A percentile compares a stretch with the other conserved stretches of the same genome.
Evolutionary conservation across 495 filamentous ascomycete genomes (phyloP).

Genomic region (Usnea hakonensis): DNA sequence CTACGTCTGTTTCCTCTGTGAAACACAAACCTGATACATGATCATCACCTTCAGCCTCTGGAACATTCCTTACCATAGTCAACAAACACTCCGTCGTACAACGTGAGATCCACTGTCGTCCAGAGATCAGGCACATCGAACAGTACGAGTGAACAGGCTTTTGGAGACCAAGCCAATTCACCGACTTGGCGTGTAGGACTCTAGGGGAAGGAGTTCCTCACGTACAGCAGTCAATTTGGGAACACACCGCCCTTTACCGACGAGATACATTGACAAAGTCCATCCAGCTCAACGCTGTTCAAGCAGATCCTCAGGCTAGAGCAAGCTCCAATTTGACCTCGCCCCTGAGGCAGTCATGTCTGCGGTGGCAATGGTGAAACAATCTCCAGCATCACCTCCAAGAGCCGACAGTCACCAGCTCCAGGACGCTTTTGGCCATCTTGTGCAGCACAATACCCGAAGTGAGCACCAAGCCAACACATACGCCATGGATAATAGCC

Average conservation of each 20-base stretch:
- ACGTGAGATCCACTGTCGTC: not conserved
- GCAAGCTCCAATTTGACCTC: not conserved
- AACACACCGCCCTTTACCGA: not conserved
- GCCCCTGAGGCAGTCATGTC: not conserved
- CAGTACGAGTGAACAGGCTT: not conserved
- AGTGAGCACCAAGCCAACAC: slow-evolving; percentile 23
- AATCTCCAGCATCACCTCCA: slow-evolving; percentile 12
- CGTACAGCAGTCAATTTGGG: not conserved
- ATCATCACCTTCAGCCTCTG: slow-evolving; percentile 1
- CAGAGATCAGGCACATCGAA: not conserved
- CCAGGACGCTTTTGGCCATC: slow-evolving; percentile 39
- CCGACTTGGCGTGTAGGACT: not conserved
- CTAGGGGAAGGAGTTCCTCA: not conserved
- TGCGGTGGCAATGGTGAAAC: slow-evolving; percentile 16
- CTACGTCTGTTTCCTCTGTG: not conserved
- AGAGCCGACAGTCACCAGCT: slow-evolving; percentile 31
- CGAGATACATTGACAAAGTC: not conserved
- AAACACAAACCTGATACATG: not conserved
- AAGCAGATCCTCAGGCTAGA: not conserved
- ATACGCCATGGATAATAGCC: slow-evolving; percentile 15
- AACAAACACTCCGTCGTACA: not conserved
- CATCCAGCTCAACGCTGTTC: not conserved
- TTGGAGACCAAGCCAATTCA: not conserved
- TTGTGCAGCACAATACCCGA: slow-evolving; percentile 42
- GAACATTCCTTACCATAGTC: not conserved